These are phyloP conservation scores for Wickerhamiella occidentalis DNA, from an alignment of 805 yeast genomes.

Conservation along the genomic window DNA sequence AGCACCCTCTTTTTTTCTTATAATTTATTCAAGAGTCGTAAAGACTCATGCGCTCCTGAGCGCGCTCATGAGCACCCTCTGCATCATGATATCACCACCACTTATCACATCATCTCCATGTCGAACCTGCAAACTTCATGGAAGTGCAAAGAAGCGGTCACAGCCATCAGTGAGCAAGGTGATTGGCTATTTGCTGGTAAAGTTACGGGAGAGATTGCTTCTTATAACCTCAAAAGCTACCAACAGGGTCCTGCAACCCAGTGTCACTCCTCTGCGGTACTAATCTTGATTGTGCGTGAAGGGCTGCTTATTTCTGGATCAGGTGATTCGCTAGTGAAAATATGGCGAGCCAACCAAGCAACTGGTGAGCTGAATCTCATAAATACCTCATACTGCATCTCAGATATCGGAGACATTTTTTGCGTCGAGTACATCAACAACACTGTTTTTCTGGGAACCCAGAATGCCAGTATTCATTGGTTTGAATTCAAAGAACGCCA, in stretches of 20 bases:
- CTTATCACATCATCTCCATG: slow-evolving; percentile 3
- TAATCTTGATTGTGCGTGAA: slow-evolving; percentile 39
- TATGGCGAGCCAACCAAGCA: slow-evolving; percentile 50
- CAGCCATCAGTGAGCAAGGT: slow-evolving; percentile 37
- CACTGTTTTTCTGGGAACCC: slow-evolving; percentile 75
- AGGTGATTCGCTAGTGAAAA: slow-evolving; percentile 76
- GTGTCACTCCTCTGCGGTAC: slow-evolving; percentile 65
- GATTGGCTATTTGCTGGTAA: slow-evolving; percentile 68
- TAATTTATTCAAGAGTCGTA: too few species aligned
- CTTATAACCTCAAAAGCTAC: slow-evolving; percentile 55
- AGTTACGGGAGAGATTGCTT: slow-evolving; percentile 66
- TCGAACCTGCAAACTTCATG: slow-evolving; percentile 35
- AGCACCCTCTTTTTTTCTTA: too few species aligned
- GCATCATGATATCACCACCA: too few species aligned
- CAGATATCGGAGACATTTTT: slow-evolving; percentile 90
- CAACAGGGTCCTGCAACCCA: slow-evolving; percentile 40
- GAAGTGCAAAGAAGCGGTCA: slow-evolving; percentile 59
- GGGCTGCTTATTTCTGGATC: slow-evolving; percentile 74
- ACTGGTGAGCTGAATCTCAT: slow-evolving; percentile 22
- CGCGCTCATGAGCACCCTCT: too few species aligned
- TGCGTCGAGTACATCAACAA: slow-evolving; percentile 58
- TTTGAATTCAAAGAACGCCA: slow-evolving; percentile 31
- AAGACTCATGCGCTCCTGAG: too few species aligned
- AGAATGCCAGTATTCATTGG: slow-evolving; percentile 80
- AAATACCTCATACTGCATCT: slow-evolving; percentile 67